phyloP scores from a whole-genome alignment of 306 rosid species.

The Bauhinia variegata region DNA sequence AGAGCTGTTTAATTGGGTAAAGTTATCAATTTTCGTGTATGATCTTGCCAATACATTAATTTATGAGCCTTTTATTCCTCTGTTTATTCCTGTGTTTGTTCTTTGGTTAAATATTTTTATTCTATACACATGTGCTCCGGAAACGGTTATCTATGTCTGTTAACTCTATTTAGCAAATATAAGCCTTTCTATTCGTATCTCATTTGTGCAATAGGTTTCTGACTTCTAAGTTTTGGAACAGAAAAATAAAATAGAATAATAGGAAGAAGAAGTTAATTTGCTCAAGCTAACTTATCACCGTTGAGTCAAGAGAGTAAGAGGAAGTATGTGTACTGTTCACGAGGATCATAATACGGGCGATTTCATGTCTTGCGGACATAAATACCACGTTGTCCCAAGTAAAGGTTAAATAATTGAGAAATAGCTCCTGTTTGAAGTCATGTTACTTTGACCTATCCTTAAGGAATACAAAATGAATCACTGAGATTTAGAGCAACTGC shows the following conservation, averaged over 20 bases:
- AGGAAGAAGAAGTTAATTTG: conserved; percentile 3
- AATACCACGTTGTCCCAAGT: no score
- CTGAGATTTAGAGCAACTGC: conserved; percentile 1
- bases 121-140: conserved; percentile 7
- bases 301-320: conserved; percentile 32
- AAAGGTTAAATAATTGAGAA: no score
- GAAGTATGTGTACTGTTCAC: neutral
- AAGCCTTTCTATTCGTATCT: neutral
- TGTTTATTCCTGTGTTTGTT: no score
- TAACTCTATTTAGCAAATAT: conserved; percentile 8
- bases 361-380: no score
- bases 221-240: conserved; percentile 13
- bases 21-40: conserved; percentile 22
- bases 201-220: neutral
- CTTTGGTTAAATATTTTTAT: conserved; percentile 9
- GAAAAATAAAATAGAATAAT: no score
- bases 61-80: conserved; percentile 18
- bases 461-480: conserved; percentile 15
- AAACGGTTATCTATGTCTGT: conserved; percentile 13
- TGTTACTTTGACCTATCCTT: conserved; percentile 41
- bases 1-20: conserved; percentile 24
- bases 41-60: conserved; percentile 27
- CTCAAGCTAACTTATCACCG: conserved; percentile 6
- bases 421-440: conserved; percentile 27
- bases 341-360: neutral